These are phyloP conservation scores for Lichtheimia ramosa DNA, from an alignment of 371 early-diverging fungal genomes.

Conservation along the genomic window DNA sequence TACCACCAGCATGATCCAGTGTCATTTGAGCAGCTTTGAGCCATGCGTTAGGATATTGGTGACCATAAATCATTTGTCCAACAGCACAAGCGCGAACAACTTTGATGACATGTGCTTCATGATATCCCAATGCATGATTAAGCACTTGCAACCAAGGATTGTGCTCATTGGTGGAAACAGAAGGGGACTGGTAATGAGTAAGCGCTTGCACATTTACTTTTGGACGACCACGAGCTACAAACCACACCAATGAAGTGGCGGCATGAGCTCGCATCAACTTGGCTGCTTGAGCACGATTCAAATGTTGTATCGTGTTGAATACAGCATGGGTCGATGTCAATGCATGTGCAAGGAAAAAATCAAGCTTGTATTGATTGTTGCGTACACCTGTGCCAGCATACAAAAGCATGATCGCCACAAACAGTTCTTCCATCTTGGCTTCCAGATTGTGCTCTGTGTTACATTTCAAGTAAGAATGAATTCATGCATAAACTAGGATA, in stretches of 20 bases:
- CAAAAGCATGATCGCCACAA: conserved; percentile 19
- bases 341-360: conserved; percentile 58
- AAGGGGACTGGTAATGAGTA: conserved; percentile 20
- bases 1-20: conserved; percentile 29
- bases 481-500: no score
- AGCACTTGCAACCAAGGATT: conserved; percentile 53
- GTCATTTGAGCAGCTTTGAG: conserved; percentile 42
- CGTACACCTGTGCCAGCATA: conserved; percentile 36
- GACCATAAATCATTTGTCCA: conserved; percentile 40
- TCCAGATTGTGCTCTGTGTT: conserved; percentile 32
- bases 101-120: conserved; percentile 59
- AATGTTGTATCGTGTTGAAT: conserved; percentile 32
- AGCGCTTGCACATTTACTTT: conserved; percentile 30
- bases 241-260: conserved; percentile 29
- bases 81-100: conserved; percentile 50
- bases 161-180: not conserved
- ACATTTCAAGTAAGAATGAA: not conserved
- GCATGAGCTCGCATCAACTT: conserved; percentile 44
- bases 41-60: conserved; percentile 23
- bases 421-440: conserved; percentile 31
- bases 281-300: conserved; percentile 31
- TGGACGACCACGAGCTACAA: conserved; percentile 45
- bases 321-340: conserved; percentile 55
- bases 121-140: conserved; percentile 36
- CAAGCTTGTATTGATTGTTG: conserved; percentile 27